Base-by-base conservation (phyloP, 2,329 filamentous ascomycete genomes). In the Cryphonectria naterciae region DNA sequence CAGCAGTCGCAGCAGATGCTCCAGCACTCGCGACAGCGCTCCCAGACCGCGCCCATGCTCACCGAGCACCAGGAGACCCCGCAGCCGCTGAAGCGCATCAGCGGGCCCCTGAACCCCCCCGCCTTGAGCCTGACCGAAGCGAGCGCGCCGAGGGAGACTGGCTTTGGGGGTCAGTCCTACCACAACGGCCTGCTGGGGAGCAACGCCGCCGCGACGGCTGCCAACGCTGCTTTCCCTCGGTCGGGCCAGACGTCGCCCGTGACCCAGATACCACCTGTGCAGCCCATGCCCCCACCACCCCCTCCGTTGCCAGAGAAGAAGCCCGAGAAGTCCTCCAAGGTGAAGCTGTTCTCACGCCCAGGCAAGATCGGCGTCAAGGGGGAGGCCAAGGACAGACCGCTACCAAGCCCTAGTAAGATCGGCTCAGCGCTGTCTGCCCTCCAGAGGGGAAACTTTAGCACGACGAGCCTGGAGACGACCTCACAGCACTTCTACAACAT, bases 281-380 rank as follows among this genome's bases (percentile, higher is more conserved):
- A 67, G 74, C 84, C 80, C 46, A 79, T 78, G 32, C 84, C 78
- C 32, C 80, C 80, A 32, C 78, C 78, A 11, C 78, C 77, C 22
- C 84, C 81, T 41, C 79, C 79, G 15, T 81, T 83, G 61, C 81
- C 84, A 2, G 90, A 92, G 74, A 91, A 92, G 79, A 88, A 88
- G 75, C 84, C 87, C 39, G 91, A 93, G 76, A 93, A 93, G 80
- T 90, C 72, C 28, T 73, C 90, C 73, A 94, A 94, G 81, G 92
- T 93, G 79, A 95, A 95, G 83, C 85, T 95, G 39, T 95, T 95
- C 78, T 93, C 91, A 8, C 88, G 93, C 66, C 92, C 92, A 0
- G 91, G 92, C 77, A 94, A 91, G 81, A 92, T 94, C 75, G 87
- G 88, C 66, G 89, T 90, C 70, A 93, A 92, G 78, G 87, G 89